Evolutionary conservation across 2,329 filamentous ascomycete species (phyloP).

Genomic region (Neofusicoccum sp.): DNA sequence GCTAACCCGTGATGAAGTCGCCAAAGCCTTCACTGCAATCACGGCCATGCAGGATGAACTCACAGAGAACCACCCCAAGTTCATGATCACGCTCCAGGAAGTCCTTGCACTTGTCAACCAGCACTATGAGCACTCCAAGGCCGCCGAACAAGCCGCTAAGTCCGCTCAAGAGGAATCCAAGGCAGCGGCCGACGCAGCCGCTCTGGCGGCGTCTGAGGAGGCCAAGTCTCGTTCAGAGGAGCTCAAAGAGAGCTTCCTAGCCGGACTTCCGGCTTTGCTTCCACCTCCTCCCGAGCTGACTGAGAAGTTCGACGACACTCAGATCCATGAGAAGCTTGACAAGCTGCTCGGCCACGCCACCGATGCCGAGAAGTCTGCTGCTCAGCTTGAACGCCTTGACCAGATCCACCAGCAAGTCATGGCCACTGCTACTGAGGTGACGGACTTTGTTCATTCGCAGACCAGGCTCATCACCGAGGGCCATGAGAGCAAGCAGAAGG

Average conservation of each 20-base stretch:
- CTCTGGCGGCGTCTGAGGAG: conserved; percentile 47
- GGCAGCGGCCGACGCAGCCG: conserved; percentile 42
- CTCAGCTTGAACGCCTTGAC: conserved; percentile 80
- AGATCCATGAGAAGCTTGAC: conserved; percentile 60
- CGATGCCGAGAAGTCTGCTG: conserved; percentile 68
- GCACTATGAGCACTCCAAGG: conserved; percentile 86
- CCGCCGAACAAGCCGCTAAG: conserved; percentile 41
- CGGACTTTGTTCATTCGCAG: conserved; percentile 77
- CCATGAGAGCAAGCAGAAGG: conserved; percentile 75
- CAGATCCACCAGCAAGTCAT: conserved; percentile 87
- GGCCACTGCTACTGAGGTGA: conserved; percentile 80
- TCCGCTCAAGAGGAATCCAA: conserved; percentile 41
- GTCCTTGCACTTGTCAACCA: conserved; percentile 80
- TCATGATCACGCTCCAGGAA: conserved; percentile 83
- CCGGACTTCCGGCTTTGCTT: conserved; percentile 48
- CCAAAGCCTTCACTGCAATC: conserved; percentile 72
- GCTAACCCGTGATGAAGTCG: conserved; percentile 78
- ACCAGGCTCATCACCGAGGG: conserved; percentile 74
- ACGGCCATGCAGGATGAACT: conserved; percentile 78
- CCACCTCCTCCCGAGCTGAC: conserved; percentile 43
- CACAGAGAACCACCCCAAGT: conserved; percentile 82
- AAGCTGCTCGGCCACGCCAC: conserved; percentile 64
- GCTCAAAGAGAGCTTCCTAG: conserved; percentile 43
- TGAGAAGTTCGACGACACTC: conserved; percentile 58
- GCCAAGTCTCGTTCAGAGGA: conserved; percentile 47